Base-by-base conservation (phyloP, 352 stramenopile genomes). In the Globisporangium spinosum region DNA sequence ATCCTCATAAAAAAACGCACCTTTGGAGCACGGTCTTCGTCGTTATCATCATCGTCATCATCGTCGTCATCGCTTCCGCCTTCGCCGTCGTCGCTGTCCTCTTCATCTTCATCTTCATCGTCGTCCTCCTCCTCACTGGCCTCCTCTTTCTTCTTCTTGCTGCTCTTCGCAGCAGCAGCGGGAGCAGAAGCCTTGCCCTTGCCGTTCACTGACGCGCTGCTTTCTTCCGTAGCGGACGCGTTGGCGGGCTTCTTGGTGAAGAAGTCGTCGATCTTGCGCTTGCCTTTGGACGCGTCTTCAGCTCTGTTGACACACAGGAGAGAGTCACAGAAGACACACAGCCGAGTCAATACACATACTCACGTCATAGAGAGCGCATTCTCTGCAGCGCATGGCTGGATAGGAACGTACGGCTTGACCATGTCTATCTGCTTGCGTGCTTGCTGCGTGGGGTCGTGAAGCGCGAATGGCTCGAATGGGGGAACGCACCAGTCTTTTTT, bases 1-100 rank as follows among this genome's bases (percentile, higher is more conserved):
- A 58, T 45, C 32, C 29, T 2, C 5, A 43, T 1, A n/a, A 62
- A 15, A 15, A 10, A 13, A 15, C 58, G 29, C 64, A 77, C 72
- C 58, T 85, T 77, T 29, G 76, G 78, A 17, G 76, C 77, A 43
- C 84, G 65, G 29, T 90, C 83, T 23, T 89, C 82, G 1, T 74
- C 71, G 12, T 75, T 77, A 12, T 77, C 75, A 13, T 80, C 76
- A 13, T 78, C 75, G 20, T 77, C 77, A 17, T 78, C 68, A 0
- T 72, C 66, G 0, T 75, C 67, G 12, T 71, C 71, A 3, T 74
- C 67, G 20, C 80, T 77, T 0, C 80, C 76, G 0, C 72, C 77
- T 2, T 82, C 75, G 0, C 78, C 79, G 0, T 83, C 71, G 0
- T 83, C 73, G 1, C 83, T 76, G 0, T 80, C 79, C 0, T 84